Conservation (phyloP, 306 rosid species). For the Cyamopsis tetragonoloba region DNA sequence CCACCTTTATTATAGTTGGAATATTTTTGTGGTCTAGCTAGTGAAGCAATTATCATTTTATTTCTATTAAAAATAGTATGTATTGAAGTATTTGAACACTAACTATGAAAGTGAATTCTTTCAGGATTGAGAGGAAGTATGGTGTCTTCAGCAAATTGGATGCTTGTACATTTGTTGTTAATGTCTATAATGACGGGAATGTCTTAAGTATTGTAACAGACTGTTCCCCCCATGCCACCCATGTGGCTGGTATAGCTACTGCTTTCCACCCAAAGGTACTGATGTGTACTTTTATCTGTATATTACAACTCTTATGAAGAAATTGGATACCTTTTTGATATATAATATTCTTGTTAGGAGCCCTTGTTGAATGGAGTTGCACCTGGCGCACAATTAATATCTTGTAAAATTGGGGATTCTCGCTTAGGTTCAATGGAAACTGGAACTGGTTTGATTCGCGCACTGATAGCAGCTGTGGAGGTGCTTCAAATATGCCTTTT, state of each 20-base stretch:
- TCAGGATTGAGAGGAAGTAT: conserved; percentile 75
- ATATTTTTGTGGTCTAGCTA: conserved; percentile 21
- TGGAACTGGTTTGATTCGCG: conserved; percentile 95
- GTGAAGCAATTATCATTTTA: conserved; percentile 12
- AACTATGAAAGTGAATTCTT: conserved; percentile 15
- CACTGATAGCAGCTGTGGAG: conserved; percentile 94
- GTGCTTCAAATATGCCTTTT: conserved; percentile 36
- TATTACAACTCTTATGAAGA: background rate
- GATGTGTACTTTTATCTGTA: conserved; percentile 17
- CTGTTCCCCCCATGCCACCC: conserved; percentile 92
- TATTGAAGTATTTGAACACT: conserved; percentile 19
- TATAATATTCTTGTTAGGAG: conserved; percentile 52
- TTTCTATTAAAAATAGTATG: background rate
- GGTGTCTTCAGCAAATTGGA: conserved; percentile 94
- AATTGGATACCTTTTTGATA: conserved; percentile 26
- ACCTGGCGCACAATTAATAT: conserved; percentile 95
- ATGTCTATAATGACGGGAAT: conserved; percentile 83
- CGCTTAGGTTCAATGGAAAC: conserved; percentile 98
- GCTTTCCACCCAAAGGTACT: conserved; percentile 94
- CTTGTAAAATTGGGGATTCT: conserved; percentile 96
- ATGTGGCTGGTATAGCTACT: conserved; percentile 91
- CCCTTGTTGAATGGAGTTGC: conserved; percentile 97
- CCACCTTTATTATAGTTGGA: conserved; percentile 16
- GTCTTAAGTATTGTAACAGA: conserved; percentile 87
- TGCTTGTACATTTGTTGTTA: conserved; percentile 85